Evolutionary conservation across 1,284 basidiomycete genomes (phyloP).

Genomic region (Xanthoconium separans): DNA sequence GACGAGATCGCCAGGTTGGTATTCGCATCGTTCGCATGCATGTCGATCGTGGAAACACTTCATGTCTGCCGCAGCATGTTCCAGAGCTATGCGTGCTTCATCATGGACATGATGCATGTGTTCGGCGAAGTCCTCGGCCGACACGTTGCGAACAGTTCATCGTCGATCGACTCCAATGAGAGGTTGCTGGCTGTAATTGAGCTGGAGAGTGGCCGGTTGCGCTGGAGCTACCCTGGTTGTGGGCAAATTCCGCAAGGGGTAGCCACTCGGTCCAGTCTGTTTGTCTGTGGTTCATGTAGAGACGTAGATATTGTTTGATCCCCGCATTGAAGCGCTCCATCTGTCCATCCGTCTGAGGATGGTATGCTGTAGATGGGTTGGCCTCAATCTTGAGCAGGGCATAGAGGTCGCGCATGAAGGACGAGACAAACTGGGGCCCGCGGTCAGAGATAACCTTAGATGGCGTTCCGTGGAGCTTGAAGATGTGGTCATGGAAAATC

Average conservation of each 20-base stretch:
- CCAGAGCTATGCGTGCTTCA: no score
- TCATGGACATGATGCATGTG: no score
- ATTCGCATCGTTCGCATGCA: no score
- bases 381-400: neutral
- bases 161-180: no score
- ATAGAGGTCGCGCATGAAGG: neutral
- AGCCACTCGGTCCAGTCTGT: neutral
- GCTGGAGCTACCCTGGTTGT: neutral
- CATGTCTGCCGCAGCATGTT: no score
- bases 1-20: no score
- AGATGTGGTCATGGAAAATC: neutral
- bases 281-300: neutral
- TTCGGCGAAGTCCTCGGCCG: no score
- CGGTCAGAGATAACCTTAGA: slow-evolving; percentile 28
- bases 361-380: neutral
- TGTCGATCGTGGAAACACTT: no score
- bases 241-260: neutral
- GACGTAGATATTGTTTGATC: neutral
- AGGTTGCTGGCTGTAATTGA: neutral
- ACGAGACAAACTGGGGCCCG: neutral
- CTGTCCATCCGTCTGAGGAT: no score
- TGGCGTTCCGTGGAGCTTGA: neutral
- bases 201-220: neutral
- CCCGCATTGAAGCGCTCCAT: no score
- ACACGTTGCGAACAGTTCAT: no score